Conservation (phyloP, 768 basidiomycete genomes). For the Boletus rufocinnamomeus region DNA sequence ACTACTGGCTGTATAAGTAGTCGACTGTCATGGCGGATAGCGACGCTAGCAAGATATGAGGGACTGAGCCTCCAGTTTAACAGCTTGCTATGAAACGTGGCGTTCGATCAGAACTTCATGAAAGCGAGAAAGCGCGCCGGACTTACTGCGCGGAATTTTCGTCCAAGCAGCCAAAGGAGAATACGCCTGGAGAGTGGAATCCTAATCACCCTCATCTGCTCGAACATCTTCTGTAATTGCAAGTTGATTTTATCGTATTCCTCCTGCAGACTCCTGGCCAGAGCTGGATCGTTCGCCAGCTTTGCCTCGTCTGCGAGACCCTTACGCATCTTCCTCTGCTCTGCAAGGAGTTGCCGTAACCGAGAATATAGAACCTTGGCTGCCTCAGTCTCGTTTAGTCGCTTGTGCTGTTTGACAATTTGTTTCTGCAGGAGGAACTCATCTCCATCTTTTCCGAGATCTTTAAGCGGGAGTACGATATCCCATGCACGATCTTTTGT, state of each 20-base stretch:
- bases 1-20: background rate
- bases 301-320: slow-evolving; percentile 24
- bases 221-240: slow-evolving; percentile 20
- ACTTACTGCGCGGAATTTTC: slow-evolving; percentile 17
- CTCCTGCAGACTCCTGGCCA: slow-evolving; percentile 12
- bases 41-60: background rate
- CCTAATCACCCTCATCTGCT: slow-evolving; percentile 23
- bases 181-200: slow-evolving; percentile 17
- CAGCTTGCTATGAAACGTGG: background rate
- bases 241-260: no score
- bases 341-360: slow-evolving; percentile 16
- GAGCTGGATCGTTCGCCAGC: slow-evolving; percentile 5
- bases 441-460: background rate
- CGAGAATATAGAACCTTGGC: slow-evolving; percentile 21
- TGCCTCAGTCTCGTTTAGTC: slow-evolving; percentile 26
- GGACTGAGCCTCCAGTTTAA: slow-evolving; percentile 1
- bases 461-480: background rate
- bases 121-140: no score
- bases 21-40: background rate
- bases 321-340: slow-evolving; percentile 18
- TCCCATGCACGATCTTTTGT: background rate
- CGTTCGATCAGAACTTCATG: background rate
- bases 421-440: slow-evolving; percentile 26
- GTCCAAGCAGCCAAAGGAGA: slow-evolving; percentile 6
- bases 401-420: slow-evolving; percentile 12